Percentiles rank a stretch among this genome's conserved stretches.
These are phyloP conservation scores for Cladophialophora bantiana DNA, from an alignment of 2,329 filamentous ascomycete genomes.

Conservation along the genomic window DNA sequence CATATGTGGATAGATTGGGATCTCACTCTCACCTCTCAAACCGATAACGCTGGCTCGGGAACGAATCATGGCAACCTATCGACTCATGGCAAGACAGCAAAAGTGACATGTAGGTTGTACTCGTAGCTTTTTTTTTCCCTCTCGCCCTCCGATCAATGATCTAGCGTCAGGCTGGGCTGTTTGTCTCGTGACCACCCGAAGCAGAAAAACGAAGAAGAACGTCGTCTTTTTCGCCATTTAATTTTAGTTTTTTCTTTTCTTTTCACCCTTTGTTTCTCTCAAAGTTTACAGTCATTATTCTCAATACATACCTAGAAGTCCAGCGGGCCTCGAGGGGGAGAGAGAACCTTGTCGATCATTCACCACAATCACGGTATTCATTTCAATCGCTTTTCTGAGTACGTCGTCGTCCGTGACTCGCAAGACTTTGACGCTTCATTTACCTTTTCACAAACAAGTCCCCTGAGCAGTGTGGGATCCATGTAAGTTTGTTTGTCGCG, in stretches of 20 bases:
- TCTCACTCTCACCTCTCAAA: constrained; percentile 2
- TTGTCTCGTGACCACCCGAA: constrained; percentile 4
- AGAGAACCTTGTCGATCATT: background rate
- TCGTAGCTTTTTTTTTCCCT: background rate
- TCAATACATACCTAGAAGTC: background rate
- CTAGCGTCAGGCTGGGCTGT: constrained; percentile 4
- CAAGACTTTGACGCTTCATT: constrained; percentile 6
- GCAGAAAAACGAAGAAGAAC: constrained; percentile 5
- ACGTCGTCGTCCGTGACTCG: background rate
- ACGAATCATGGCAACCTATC: background rate
- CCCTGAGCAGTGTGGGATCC: background rate
- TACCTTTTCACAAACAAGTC: background rate
- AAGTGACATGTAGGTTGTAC: background rate
- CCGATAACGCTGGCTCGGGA: background rate
- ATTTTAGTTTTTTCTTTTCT: background rate
- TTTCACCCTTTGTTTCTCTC: background rate
- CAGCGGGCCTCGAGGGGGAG: background rate
- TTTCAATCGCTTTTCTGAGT: background rate
- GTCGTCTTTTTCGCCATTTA: background rate
- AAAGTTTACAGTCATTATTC: background rate
- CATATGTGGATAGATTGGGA: background rate
- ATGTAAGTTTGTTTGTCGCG: background rate
- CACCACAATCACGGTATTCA: background rate
- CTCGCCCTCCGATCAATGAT: background rate
- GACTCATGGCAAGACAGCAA: background rate